These are phyloP conservation scores for Solanum medicagineum DNA, from an alignment of 257 asterid genomes.

Conservation along the genomic window DNA sequence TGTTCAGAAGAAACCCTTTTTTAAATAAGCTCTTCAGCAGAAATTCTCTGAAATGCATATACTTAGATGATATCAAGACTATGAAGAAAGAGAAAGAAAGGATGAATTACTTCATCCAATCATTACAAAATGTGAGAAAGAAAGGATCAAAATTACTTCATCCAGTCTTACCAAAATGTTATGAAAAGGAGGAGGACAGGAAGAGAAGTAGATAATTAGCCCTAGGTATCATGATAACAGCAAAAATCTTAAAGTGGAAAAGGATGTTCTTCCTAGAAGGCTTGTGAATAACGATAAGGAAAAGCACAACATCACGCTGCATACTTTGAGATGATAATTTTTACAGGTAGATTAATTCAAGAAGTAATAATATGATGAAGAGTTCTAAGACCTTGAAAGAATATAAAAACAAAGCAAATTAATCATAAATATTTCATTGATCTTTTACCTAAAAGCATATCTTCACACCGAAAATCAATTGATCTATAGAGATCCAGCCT, in stretches of 20 bases:
- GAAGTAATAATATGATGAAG: background rate
- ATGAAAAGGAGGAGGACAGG: background rate
- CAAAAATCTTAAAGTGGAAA: background rate
- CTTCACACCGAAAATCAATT: constrained; percentile 89
- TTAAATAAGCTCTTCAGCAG: background rate
- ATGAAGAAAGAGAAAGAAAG: background rate
- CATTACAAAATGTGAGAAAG: background rate
- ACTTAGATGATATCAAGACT: background rate
- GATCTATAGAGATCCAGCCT: constrained; percentile 82
- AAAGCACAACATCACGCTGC: background rate
- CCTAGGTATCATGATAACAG: background rate
- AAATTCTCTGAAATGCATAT: background rate
- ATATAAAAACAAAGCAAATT: background rate
- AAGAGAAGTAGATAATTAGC: background rate
- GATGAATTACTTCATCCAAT: background rate
- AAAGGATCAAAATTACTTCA: background rate
- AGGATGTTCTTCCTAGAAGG: background rate
- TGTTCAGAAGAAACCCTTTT: background rate
- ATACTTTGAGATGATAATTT: background rate
- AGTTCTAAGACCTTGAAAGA: background rate
- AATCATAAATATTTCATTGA: background rate
- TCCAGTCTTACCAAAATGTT: background rate
- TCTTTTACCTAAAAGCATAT: constrained; percentile 73
- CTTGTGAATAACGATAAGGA: background rate
- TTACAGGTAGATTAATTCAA: background rate